phyloP scores from a whole-genome alignment of 805 yeast species.

The Saccharomycopsis fermentans region DNA sequence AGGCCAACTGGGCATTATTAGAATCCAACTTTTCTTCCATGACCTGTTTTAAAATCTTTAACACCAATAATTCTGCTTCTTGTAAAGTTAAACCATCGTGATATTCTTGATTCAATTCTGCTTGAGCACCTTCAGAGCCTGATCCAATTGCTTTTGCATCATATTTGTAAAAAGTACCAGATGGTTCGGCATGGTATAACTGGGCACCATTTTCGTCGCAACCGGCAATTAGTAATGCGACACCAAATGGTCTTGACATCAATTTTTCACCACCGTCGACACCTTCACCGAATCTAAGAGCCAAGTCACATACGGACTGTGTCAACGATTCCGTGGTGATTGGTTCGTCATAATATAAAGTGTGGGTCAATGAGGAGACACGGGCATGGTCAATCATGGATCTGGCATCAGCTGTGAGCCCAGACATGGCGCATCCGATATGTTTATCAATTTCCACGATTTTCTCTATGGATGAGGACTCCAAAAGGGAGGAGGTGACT shows the following conservation, averaged over 20 bases:
- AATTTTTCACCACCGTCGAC: slow-evolving; percentile 74
- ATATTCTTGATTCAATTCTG: slow-evolving; percentile 93
- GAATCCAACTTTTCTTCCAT: slow-evolving; percentile 98
- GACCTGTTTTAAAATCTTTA: slow-evolving; percentile 89
- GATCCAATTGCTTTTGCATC: slow-evolving; percentile 99
- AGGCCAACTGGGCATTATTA: slow-evolving; percentile 88
- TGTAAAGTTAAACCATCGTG: slow-evolving; percentile 82
- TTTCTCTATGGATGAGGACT: slow-evolving; percentile 89
- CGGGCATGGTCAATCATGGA: slow-evolving; percentile 98
- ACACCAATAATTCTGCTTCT: slow-evolving; percentile 85
- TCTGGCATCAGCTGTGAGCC: slow-evolving; percentile 96
- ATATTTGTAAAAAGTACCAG: slow-evolving; percentile 94
- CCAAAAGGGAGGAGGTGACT: slow-evolving; percentile 85
- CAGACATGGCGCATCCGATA: slow-evolving; percentile 98
- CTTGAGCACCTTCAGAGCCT: slow-evolving; percentile 98
- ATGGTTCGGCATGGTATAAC: slow-evolving; percentile 96
- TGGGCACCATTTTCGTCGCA: slow-evolving; percentile 91
- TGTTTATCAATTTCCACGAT: slow-evolving; percentile 90
- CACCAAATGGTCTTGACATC: slow-evolving; percentile 99
- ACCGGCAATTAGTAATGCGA: slow-evolving; percentile 92
- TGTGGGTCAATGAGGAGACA: slow-evolving; percentile 78
- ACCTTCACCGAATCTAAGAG: slow-evolving; percentile 84
- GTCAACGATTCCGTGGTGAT: slow-evolving; percentile 89
- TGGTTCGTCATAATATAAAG: slow-evolving; percentile 82
- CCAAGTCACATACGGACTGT: slow-evolving; percentile 94